Base-by-base conservation (phyloP, 1,284 basidiomycete species). In the Ustilago bromivora region DNA sequence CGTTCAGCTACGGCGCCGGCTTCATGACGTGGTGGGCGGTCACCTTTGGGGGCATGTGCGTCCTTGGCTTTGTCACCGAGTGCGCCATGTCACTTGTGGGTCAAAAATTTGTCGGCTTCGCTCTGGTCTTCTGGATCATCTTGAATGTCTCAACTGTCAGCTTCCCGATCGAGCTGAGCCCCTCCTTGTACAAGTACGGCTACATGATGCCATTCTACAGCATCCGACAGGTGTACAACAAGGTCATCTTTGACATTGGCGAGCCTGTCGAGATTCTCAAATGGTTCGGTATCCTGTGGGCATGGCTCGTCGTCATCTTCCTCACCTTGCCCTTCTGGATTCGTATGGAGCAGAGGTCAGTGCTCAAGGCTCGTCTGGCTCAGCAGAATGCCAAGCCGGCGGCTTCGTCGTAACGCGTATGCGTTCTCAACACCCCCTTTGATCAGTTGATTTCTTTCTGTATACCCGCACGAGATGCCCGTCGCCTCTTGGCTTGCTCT, bases 131-230 rank as follows among this genome's bases (percentile, higher is more conserved):
- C 46, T 76, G 78, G 62, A 83, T 85, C 69, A 81, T 85, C 63
- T 67, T 77, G 56, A 84, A 85, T 49, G 80, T 85, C 19, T 76
- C 77, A 31, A 71, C 76, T 0, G 74, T 79, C 40, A 82, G 80
- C 61, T 57, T 80, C 8, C 78, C 80, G 4, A 69, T 80, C 34
- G 76, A 79, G 53, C 58, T 81, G 1, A 58, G 60, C 2, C 69
- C 74, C 1, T 63, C 60, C 13, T 83, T 84, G 63, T 85, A 77
- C 75, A 59, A 61, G 54, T 82, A 81, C 52, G 80, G 78, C 1
- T 82, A 83, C 40, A 64, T 81, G 6, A 80, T 85, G 80, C 80
- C 82, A 0, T 84, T 85, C 71, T 83, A 82, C 74, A 78, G 78
- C 61, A 69, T 83, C 46, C 73, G 74, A 10, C 54, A 65, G 31